Evolutionary conservation across 768 basidiomycete genomes (phyloP).

Genomic region (Lentinula detonsa): DNA sequence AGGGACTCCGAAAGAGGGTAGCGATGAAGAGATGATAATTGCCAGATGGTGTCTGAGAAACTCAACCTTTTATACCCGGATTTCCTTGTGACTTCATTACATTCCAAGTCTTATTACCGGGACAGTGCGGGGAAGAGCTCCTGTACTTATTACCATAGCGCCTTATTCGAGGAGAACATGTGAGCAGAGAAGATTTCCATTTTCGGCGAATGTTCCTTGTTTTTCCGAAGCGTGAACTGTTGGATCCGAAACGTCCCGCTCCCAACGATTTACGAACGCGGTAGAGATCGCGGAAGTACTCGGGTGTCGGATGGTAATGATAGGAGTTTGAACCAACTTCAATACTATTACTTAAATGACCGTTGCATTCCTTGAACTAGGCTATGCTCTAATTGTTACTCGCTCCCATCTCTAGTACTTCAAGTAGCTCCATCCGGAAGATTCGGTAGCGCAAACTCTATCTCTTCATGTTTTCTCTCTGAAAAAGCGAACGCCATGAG

Average conservation of each 20-base stretch:
- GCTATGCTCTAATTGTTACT: neutral
- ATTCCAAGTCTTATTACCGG: neutral
- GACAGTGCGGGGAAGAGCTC: neutral
- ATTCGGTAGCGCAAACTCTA: conserved; percentile 24
- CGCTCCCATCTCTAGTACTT: neutral
- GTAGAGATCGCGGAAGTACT: neutral
- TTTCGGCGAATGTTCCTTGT: neutral
- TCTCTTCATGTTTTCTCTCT: conserved; percentile 30
- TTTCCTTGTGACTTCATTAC: neutral
- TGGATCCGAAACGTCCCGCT: neutral
- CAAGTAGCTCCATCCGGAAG: conserved; percentile 17
- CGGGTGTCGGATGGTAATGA: neutral
- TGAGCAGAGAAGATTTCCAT: neutral
- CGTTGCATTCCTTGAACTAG: neutral
- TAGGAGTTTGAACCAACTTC: neutral
- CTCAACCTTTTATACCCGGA: neutral
- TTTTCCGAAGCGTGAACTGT: neutral
- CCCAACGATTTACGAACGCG: neutral
- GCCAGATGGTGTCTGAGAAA: neutral
- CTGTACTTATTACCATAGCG: neutral
- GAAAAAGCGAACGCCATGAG: neutral
- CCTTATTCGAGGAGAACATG: neutral
- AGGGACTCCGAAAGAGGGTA: no score
- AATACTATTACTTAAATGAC: neutral
- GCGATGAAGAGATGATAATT: neutral